Evolutionary conservation across 306 rosid genomes (phyloP).

Genomic region (Castanea sativa): DNA sequence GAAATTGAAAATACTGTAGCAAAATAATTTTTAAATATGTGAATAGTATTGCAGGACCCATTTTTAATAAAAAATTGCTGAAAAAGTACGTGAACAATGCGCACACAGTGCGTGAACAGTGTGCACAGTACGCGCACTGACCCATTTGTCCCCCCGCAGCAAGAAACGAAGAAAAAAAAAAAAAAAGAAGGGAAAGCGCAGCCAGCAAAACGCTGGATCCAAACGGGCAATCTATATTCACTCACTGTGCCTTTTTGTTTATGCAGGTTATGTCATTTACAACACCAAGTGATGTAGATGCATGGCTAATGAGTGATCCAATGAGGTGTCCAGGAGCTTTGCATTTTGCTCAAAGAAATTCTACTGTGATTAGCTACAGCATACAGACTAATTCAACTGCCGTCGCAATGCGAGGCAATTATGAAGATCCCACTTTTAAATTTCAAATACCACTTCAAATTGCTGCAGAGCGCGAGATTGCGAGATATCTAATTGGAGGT

Average conservation of each 20-base stretch:
- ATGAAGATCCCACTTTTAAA: conserved; percentile 58
- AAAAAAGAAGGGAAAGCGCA: no score
- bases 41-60: no score
- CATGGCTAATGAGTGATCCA: conserved; percentile 62
- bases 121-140: no score
- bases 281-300: conserved; percentile 50
- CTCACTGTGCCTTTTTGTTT: neutral
- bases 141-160: no score
- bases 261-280: conserved; percentile 56
- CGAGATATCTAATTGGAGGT: conserved; percentile 87
- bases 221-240: neutral
- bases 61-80: no score
- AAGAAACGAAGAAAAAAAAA: no score
- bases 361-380: conserved; percentile 65
- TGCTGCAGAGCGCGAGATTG: conserved; percentile 89
- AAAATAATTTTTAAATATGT: no score
- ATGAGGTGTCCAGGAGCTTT: conserved; percentile 73
- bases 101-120: no score
- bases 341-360: conserved; percentile 59
- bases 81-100: no score
- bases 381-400: conserved; percentile 76
- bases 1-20: no score
- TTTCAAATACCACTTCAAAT: conserved; percentile 90
- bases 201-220: no score
- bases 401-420: conserved; percentile 37